Base-by-base conservation (phyloP, 805 yeast species). In the Allodekkera sacchari region DNA sequence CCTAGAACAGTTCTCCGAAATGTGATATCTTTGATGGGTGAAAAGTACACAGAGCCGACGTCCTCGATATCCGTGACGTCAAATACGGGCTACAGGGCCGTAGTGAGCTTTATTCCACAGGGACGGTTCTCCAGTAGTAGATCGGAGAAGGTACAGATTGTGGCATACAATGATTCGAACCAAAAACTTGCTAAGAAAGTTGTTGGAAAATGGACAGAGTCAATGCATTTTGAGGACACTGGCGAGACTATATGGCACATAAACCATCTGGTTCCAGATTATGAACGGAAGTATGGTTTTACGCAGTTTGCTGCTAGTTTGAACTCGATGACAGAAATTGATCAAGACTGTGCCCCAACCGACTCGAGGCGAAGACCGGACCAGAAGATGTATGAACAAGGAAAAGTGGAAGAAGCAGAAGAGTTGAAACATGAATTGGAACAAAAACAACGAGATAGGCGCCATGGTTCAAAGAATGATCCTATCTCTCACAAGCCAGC, bases 291-390 rank as follows among this genome's bases (percentile, higher is more conserved):
- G 51, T 92, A 77, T 59, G 98, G 98, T 0, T 87, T 87, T 51
- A 79, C 96, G 0, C 64, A 66, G 32, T 92, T 80, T 60, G 77
- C 95, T 1, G 84, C 94, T 7, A 68, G 79, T 24, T 62, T 92
- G 51, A 87, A 87, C 50, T 83, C 85, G 37, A 71, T 88, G 24
- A 83, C 95, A 0, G 60, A 52, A 4, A 57, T 89, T 10, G 96
- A 89, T 50, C 39, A 66, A 18, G 80, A 62, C 3, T 44, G 88
- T 24, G 80, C 96, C 5, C 88, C 88, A 3, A 83, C 92, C 1
- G 98, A 92, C 53, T 82, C 96, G 6, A 72, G 98, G 48, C 56
- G 77, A 27, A 71, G 98, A 49, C 97, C 96, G 1, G 98, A 92
- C 53, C 74, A 85, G 48, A 61, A 71, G 27, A 55, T 63, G 2